A percentile compares a stretch with the other conserved stretches of the same genome.
phyloP scores from a whole-genome alignment of 768 basidiomycete species.

The Naganishia friedmannii region DNA sequence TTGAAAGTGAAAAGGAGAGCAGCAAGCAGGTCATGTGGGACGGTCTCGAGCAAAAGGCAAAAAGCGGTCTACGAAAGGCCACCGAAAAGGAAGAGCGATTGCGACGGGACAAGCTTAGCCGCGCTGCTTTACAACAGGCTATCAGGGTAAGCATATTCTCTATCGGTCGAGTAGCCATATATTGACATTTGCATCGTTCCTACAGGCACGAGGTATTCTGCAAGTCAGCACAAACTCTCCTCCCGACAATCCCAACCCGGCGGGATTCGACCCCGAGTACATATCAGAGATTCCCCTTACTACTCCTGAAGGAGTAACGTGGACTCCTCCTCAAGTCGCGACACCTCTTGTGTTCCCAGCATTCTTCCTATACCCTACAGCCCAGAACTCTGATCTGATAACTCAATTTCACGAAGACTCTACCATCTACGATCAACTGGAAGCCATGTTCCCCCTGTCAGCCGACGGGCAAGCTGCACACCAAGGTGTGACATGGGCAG shows the following conservation, averaged over 20 bases:
- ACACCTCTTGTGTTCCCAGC: conserved; percentile 74
- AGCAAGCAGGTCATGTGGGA: conserved; percentile 58
- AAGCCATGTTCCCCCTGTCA: conserved; percentile 69
- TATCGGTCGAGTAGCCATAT: neutral
- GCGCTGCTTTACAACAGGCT: conserved; percentile 60
- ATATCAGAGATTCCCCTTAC: conserved; percentile 34
- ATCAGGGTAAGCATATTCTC: conserved; percentile 60
- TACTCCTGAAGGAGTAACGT: conserved; percentile 43
- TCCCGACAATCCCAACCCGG: conserved; percentile 51
- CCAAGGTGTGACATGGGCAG: conserved; percentile 57
- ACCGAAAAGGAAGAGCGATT: conserved; percentile 49
- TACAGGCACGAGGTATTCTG: conserved; percentile 65
- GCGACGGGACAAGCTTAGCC: conserved; percentile 54
- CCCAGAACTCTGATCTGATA: conserved; percentile 84
- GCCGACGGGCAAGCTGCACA: neutral
- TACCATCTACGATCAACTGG: conserved; percentile 72
- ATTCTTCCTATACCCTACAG: conserved; percentile 89
- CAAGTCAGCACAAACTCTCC: conserved; percentile 44
- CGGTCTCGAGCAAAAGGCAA: conserved; percentile 54
- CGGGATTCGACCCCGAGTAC: conserved; percentile 44
- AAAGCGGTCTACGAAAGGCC: conserved; percentile 51
- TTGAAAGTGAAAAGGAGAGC: conserved; percentile 55
- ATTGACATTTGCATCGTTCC: conserved; percentile 26
- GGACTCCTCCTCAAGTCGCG: conserved; percentile 57
- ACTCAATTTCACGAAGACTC: conserved; percentile 79